These are phyloP conservation scores for Exsudoporus frostii DNA, from an alignment of 768 basidiomycete species.

Conservation along the genomic window DNA sequence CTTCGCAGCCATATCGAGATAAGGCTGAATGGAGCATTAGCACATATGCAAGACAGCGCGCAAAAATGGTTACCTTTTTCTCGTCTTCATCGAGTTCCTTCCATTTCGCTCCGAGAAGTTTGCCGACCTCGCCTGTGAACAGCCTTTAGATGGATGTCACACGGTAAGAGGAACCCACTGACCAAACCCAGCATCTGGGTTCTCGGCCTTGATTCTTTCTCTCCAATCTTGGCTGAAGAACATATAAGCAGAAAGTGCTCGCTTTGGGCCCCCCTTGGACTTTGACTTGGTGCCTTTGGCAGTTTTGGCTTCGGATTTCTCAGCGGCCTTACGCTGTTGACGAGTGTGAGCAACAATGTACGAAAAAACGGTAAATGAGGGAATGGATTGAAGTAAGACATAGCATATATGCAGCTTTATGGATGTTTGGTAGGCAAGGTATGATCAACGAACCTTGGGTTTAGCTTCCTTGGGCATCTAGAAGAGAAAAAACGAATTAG, in stretches of 20 bases:
- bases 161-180: constrained; percentile 20
- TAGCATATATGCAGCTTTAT: constrained; percentile 20
- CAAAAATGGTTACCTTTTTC: constrained; percentile 67
- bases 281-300: constrained; percentile 74
- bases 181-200: constrained; percentile 95
- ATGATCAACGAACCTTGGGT: constrained; percentile 52
- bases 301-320: constrained; percentile 53
- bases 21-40: constrained; percentile 56
- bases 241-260: constrained; percentile 96
- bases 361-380: background rate
- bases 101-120: constrained; percentile 95
- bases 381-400: constrained; percentile 6
- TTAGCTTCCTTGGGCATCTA: constrained; percentile 83
- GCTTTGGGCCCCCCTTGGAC: constrained; percentile 66
- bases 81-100: constrained; percentile 90
- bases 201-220: constrained; percentile 92
- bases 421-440: background rate
- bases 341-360: constrained; percentile 12
- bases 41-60: background rate
- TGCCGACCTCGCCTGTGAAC: constrained; percentile 80
- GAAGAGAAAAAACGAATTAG: constrained; percentile 34
- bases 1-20: constrained; percentile 77
- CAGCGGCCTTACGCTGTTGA: constrained; percentile 68
- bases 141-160: background rate
- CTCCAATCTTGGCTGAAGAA: constrained; percentile 97